Base-by-base conservation (phyloP, 768 basidiomycete genomes). In the Mycena filopes region DNA sequence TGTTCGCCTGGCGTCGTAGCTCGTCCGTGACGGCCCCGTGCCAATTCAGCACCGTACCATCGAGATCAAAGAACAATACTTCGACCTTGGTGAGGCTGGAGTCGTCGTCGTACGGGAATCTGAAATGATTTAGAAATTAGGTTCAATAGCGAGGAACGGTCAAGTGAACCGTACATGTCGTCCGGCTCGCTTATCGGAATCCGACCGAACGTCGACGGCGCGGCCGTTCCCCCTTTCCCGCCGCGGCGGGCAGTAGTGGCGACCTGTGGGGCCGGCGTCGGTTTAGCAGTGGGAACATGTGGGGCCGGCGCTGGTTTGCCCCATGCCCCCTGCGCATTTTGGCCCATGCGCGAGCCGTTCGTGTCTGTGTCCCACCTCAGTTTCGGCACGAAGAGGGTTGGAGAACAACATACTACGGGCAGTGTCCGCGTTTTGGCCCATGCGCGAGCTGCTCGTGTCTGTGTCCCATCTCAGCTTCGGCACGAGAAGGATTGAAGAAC, bases 41-140 rank as follows among this genome's bases (percentile, higher is more conserved):
- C 68, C 68, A 69, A 21, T 69, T 36, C 23, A 69, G 45, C 18
- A 66, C 60, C 2, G 68, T 66, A 20, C 68, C 68, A 40, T 69
- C 68, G 21, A 69, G 64, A 42, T 69, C 68, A 23, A 69, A 69
- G 56, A 69, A 69, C 7, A 69, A 21, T 10, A 69, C 60, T 20
- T 69, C 68, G 21, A 69, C 64, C 36, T 55, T 63, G 0, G 68
- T 66, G 29, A 69, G 41, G 38, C 28, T 69, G 16, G 60, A 50
- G 29, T 65, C 60, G 31, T 69, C 60, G 31, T 66, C 45, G 26
- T 65, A 66, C 8, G 51, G 23, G 31, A 51, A 40, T 43, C 28
- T 53, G 20, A 23, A 1, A 40, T 16, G 41, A 41, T 6, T 11
- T 28, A 18, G 36, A 36, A 12, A 23, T 7, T 3, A 50, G 43